phyloP scores from a whole-genome alignment of 2,329 filamentous ascomycete species.

The Magnaporthiopsis poae region DNA sequence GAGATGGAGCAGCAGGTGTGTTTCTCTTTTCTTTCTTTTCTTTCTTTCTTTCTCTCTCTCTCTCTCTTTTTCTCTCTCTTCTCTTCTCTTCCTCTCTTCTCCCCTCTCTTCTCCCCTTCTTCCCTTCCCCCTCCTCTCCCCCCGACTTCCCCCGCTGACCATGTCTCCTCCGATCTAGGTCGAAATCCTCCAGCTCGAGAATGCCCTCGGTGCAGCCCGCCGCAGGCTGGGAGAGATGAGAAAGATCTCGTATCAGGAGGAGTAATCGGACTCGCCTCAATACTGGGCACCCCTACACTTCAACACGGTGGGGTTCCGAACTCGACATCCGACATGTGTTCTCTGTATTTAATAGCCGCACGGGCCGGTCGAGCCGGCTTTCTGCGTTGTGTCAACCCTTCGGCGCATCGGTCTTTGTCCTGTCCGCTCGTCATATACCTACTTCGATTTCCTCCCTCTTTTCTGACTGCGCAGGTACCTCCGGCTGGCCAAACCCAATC shows the following conservation, averaged over 20 bases:
- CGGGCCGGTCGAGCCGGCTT: too few species aligned
- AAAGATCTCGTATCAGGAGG: constrained; percentile 88
- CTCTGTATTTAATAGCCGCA: too few species aligned
- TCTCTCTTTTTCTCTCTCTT: neutral
- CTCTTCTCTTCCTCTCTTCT: constrained; percentile 4
- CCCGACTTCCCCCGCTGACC: neutral
- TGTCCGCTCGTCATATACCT: neutral
- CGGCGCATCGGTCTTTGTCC: neutral
- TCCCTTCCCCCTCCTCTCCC: neutral
- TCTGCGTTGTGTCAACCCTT: too few species aligned
- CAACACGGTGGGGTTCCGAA: neutral
- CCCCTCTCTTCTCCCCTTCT: neutral
- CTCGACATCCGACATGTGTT: neutral
- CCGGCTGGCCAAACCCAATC: too few species aligned
- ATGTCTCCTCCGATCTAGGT: constrained; percentile 48
- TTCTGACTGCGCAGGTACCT: too few species aligned
- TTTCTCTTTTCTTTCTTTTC: constrained; percentile 2
- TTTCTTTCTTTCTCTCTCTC: constrained; percentile 2
- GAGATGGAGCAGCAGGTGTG: constrained; percentile 99
- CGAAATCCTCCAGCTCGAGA: constrained; percentile 93
- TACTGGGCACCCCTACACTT: too few species aligned
- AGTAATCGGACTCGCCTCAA: constrained; percentile 27
- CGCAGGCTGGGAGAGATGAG: constrained; percentile 90
- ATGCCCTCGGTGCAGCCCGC: constrained; percentile 67
- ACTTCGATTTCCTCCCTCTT: too few species aligned